A percentile compares a stretch with the other conserved stretches of the same genome.
Evolutionary conservation across 2,329 filamentous ascomycete genomes (phyloP).

Genomic region (Phyllosticta paracitricarpa): DNA sequence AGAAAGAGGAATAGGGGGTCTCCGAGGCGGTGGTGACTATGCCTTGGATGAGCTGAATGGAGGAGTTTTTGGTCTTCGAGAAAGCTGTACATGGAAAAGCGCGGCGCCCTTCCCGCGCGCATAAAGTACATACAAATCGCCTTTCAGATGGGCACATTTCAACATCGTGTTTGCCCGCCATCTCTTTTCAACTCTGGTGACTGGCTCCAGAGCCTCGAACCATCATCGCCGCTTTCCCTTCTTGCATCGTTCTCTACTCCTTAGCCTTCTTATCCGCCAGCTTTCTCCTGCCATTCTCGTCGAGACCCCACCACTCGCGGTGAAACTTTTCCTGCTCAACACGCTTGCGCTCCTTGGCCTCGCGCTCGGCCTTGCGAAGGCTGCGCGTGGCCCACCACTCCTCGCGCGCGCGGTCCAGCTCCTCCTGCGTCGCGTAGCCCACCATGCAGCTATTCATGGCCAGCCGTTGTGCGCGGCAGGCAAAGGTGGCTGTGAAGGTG

Average conservation of each 20-base stretch:
- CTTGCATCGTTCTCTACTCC: not conserved
- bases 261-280: not conserved
- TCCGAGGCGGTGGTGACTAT: too few relatives aligned
- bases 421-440: constrained; percentile 68
- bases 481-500: constrained; percentile 80
- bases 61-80: too few relatives aligned
- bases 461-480: constrained; percentile 68
- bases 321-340: constrained; percentile 36
- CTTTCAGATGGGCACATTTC: not conserved
- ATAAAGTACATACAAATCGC: too few relatives aligned
- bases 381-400: constrained; percentile 82
- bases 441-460: constrained; percentile 95
- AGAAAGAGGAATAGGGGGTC: too few relatives aligned
- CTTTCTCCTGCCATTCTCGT: constrained; percentile 25
- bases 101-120: too few relatives aligned
- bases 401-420: constrained; percentile 79
- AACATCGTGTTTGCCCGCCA: not conserved
- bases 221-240: not conserved
- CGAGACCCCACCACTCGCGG: constrained; percentile 42
- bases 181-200: too few relatives aligned
- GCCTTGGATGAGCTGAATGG: too few relatives aligned
- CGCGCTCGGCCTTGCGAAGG: constrained; percentile 57
- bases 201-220: too few relatives aligned
- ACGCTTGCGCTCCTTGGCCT: constrained; percentile 42
- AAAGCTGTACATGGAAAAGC: too few relatives aligned